Base-by-base conservation (phyloP, 2,329 filamentous ascomycete genomes). In the Furcasterigmium furcatum region DNA sequence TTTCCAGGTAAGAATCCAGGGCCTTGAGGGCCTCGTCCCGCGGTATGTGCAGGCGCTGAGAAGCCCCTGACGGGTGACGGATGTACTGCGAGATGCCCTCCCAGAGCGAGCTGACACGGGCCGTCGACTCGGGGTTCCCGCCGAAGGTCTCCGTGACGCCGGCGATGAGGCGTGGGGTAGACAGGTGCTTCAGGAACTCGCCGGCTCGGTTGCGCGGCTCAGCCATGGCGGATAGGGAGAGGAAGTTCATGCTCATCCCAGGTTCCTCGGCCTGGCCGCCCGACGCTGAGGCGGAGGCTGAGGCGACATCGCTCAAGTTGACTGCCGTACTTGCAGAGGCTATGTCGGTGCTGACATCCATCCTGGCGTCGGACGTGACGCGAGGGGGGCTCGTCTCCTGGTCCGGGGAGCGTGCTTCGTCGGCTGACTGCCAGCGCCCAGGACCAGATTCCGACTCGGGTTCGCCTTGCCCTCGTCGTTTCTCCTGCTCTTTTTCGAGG, bases 111-210 rank as follows among this genome's bases (percentile, higher is more conserved):
- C 44, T 41, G 19, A 44, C 46, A 13, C 41, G 43, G 5, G 34
- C 19, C 5, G 49, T 51, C 18, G 35, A 9, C 27, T 51, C 49
- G 9, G 49, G 49, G 41, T 48, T 46, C 12, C 49, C 49, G 8
- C 49, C 49, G 42, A 44, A 51, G n/a, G 49, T 51, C 43, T 46
- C 44, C 9, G 49, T 51, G 21, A 51, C 44, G 39, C 49, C 22
- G 9, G 46, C 46, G 27, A 51, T 44, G 24, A 51, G 38, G 10
- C 46, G 41, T 6, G 49, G 44, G 9, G 43, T 46, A 1, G 49
- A 51, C 8, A 51, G 46, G 22, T 51, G 49, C 32, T 48, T 47
- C 22, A 51, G 46, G 38, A 49, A 49, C 39, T 51, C 46, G 7
- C 41, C 49, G 9, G 41, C 44, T 6, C 46, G 46, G 19, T 32